phyloP scores from a whole-genome alignment of 148 eudicot genomes.

The Vaccinium macrocarpon region DNA sequence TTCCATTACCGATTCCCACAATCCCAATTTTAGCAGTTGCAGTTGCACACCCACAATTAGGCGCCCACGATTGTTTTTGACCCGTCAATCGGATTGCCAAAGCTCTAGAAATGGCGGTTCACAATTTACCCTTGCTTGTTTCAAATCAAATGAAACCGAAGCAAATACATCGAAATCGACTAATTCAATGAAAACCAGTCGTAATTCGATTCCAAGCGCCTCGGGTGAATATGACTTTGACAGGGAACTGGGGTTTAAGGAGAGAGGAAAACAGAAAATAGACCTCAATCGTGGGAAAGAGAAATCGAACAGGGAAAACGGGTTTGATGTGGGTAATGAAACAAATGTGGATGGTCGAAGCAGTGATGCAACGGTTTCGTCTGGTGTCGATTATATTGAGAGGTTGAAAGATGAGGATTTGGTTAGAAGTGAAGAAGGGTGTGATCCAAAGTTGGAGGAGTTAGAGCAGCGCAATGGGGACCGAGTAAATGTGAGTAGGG shows the following conservation, averaged over 20 bases:
- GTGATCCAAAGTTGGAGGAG: conserved; percentile 25
- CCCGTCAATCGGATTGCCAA: not conserved
- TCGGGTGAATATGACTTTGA: conserved; percentile 26
- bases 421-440: conserved; percentile 21
- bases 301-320: conserved; percentile 6
- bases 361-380: not conserved
- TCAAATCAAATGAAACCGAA: conserved; percentile 1
- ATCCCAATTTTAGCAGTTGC: not conserved
- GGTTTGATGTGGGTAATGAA: not conserved
- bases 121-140: conserved; percentile 1
- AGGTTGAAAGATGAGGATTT: conserved; percentile 28
- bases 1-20: not conserved
- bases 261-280: conserved; percentile 19
- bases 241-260: conserved; percentile 26
- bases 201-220: conserved; percentile 18
- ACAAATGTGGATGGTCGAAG: conserved; percentile 7
- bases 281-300: not conserved
- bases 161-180: not conserved
- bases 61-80: not conserved
- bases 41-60: not conserved
- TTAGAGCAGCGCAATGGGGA: conserved; percentile 15
- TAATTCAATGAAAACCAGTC: not conserved
- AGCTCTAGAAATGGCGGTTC: conserved; percentile 10
- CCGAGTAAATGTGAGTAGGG: conserved; percentile 19
- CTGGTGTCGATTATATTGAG: conserved; percentile 13